Evolutionary conservation across 495 filamentous ascomycete species (phyloP), one percentile per base, ranked within the genome.

Genomic region (Aspergillus sclerotioniger): DNA sequence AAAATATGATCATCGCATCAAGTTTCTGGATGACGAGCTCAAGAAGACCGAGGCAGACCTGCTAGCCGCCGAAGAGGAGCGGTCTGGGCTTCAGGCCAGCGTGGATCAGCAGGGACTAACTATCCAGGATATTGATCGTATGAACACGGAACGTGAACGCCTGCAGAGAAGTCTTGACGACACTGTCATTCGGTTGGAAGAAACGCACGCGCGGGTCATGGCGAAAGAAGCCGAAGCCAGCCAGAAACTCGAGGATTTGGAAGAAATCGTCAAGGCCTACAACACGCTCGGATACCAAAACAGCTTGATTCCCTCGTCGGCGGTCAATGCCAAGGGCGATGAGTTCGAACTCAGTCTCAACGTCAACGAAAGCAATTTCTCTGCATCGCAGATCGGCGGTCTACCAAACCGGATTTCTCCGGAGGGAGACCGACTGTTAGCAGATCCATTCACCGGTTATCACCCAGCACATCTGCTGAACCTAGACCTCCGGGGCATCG

Each of bases 111-210:
- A 95, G 66, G 94, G 93, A 4, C 91, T 99, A 62, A 94, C 90
- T 47, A 92, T 95, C 66, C 87, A 90, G 69, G 95, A 98, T 77
- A 97, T 99, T 69, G 94, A 99, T 80, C 92, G 92, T 65, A 96
- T 99, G 93, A 96, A 90, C 61, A 85, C 87, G 19, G 94, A 98
- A 69, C 86, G 92, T 32, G 94, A 98, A 67, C 87, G 95, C 12
- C 81, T 98, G 32, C 89, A 94, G 51, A 93, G 87, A 64, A 88
- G 83, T 39, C 85, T 96, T 51, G 89, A 95, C 56, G 81, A 87
- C 10, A 88, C 91, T 0, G 76, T 81, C 17, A 73, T 78, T 58
- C 80, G 90, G 55, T 80, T 96, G 1, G 90, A 93, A 57, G 94
- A 97, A 58, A 81, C 86, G 12, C 93, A 95, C 68, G 82, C 82